Evolutionary conservation across 208 protist genomes (phyloP).

Genomic region (Sergeia podlipaevii): DNA sequence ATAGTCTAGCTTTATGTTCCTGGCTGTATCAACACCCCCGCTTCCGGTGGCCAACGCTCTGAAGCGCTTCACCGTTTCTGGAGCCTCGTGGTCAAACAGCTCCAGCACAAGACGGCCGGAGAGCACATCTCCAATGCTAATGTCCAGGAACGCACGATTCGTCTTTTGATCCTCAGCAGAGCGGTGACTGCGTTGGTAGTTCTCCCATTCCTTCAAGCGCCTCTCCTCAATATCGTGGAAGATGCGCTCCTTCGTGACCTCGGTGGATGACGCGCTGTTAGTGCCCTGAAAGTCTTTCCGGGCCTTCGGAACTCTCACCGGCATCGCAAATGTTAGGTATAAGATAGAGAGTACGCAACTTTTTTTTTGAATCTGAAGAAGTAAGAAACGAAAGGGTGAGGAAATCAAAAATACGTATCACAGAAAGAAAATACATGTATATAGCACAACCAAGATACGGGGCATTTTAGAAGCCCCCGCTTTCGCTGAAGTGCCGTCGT

Average conservation of each 20-base stretch:
- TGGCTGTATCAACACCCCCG: constrained; percentile 41
- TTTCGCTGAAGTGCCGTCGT: too few relatives aligned
- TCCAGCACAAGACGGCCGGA: constrained; percentile 84
- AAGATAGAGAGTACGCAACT: too few relatives aligned
- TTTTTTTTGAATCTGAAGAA: too few relatives aligned
- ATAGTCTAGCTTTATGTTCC: constrained; percentile 71
- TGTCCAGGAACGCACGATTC: constrained; percentile 75
- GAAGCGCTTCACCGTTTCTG: constrained; percentile 90
- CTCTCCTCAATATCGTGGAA: constrained; percentile 78
- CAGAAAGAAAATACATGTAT: too few relatives aligned
- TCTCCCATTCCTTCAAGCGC: constrained; percentile 85
- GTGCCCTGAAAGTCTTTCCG: too few relatives aligned
- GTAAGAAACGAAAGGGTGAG: too few relatives aligned
- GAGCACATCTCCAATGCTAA: constrained; percentile 70
- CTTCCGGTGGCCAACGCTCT: constrained; percentile 76
- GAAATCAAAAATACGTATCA: too few relatives aligned
- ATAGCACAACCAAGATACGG: too few relatives aligned
- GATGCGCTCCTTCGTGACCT: constrained; percentile 19
- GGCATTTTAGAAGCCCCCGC: too few relatives aligned
- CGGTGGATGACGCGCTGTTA: too few relatives aligned
- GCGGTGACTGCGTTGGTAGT: constrained; percentile 80
- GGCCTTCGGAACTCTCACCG: too few relatives aligned
- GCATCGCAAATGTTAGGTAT: too few relatives aligned
- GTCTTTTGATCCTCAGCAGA: constrained; percentile 68
- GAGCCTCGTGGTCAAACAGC: constrained; percentile 82